These are phyloP conservation scores for Phytophthora melonis DNA, from an alignment of 352 stramenopile species.

Conservation along the genomic window DNA sequence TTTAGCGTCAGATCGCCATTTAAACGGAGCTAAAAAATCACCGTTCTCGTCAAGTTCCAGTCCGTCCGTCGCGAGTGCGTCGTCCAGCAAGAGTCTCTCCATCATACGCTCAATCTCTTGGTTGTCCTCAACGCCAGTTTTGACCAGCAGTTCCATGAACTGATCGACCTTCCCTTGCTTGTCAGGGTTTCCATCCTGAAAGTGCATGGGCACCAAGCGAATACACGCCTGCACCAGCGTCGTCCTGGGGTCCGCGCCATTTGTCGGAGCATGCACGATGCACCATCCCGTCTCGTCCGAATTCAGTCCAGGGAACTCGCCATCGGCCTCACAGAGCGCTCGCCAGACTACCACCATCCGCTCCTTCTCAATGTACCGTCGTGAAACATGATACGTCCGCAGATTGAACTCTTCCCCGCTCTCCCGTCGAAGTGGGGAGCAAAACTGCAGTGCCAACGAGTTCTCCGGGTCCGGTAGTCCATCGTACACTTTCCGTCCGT, in stretches of 20 bases:
- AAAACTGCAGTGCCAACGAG: conserved; percentile 45
- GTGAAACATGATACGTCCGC: conserved; percentile 20
- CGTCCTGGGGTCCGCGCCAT: background rate
- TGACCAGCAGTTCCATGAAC: conserved; percentile 35
- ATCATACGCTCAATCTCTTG: conserved; percentile 31
- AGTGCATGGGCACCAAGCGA: conserved; percentile 28
- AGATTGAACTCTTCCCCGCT: conserved; percentile 24
- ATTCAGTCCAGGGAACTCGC: conserved; percentile 44
- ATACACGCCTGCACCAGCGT: conserved; percentile 28
- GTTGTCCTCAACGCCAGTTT: conserved; percentile 33
- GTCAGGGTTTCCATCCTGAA: conserved; percentile 15
- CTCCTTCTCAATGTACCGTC: conserved; percentile 45
- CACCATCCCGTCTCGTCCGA: conserved; percentile 66
- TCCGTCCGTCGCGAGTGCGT: conserved; percentile 26
- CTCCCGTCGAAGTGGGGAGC: conserved; percentile 16
- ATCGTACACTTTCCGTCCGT: conserved; percentile 21
- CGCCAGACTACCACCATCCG: conserved; percentile 65
- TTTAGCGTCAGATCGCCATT: no score
- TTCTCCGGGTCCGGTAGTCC: conserved; percentile 34
- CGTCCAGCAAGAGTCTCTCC: conserved; percentile 33
- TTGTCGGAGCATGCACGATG: conserved; percentile 19
- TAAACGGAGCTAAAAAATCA: conserved; percentile 14
- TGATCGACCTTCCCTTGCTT: conserved; percentile 22
- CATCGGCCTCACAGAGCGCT: conserved; percentile 42
- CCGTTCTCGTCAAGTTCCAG: conserved; percentile 20